Evolutionary conservation across 2,329 filamentous ascomycete species (phyloP).

Genomic region (Talaromyces sp.): DNA sequence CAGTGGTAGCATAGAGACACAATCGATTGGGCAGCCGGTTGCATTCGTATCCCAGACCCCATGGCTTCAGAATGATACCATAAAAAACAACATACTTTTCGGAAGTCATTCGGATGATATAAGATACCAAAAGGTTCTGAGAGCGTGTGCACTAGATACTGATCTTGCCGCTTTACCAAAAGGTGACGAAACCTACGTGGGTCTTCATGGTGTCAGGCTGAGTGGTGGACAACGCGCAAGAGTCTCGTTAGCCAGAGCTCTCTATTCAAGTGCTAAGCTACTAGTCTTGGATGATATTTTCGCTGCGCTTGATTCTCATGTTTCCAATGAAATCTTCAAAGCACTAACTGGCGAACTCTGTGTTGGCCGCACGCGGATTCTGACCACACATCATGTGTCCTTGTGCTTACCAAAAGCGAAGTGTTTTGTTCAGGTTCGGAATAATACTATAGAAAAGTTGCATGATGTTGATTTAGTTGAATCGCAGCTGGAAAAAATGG

Average conservation of each 20-base stretch:
- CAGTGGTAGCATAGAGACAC: constrained; percentile 57
- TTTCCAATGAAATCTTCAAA: constrained; percentile 74
- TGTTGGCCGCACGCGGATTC: constrained; percentile 65
- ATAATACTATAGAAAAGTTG: constrained; percentile 48
- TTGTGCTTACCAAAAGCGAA: constrained; percentile 68
- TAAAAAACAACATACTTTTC: constrained; percentile 75
- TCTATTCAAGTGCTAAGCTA: constrained; percentile 74
- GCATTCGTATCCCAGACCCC: constrained; percentile 77
- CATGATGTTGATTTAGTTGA: background rate
- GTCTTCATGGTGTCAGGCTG: constrained; percentile 78
- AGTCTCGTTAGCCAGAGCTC: constrained; percentile 71
- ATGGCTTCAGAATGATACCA: constrained; percentile 79
- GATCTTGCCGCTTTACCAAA: constrained; percentile 75
- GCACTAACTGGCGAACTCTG: constrained; percentile 70
- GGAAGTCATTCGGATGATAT: constrained; percentile 65
- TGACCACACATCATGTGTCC: constrained; percentile 79
- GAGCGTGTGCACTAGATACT: constrained; percentile 69
- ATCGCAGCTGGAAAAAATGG: background rate
- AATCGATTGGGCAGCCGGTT: constrained; percentile 53
- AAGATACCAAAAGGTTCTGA: constrained; percentile 68
- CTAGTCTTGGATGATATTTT: constrained; percentile 80
- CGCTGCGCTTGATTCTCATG: constrained; percentile 74
- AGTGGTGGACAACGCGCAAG: constrained; percentile 82
- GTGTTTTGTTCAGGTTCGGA: constrained; percentile 66
- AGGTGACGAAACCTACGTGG: constrained; percentile 75